These are phyloP conservation scores for Thalassiosira sp. DNA, from an alignment of 352 stramenopile genomes.

Conservation along the genomic window DNA sequence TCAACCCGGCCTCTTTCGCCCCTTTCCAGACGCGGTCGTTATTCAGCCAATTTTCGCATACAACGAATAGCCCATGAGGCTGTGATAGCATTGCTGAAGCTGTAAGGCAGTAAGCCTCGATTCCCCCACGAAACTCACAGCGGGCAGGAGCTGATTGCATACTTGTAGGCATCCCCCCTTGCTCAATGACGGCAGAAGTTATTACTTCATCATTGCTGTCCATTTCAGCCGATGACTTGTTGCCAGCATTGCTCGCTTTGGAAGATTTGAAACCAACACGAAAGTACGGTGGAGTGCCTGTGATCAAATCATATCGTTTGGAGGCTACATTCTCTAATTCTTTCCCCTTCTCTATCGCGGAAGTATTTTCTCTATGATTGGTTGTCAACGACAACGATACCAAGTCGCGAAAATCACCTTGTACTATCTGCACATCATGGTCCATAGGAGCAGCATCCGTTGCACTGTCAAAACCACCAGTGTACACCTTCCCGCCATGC, in stretches of 20 bases:
- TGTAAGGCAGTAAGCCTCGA: conserved; percentile 80
- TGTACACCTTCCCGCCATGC: conserved; percentile 15
- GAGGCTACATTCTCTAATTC: conserved; percentile 34
- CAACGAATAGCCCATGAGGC: conserved; percentile 46
- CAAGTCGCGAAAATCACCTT: conserved; percentile 59
- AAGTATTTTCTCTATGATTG: background rate
- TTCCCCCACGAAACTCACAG: conserved; percentile 82
- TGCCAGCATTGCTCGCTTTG: background rate
- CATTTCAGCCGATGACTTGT: background rate
- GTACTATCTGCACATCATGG: conserved; percentile 31
- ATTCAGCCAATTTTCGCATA: conserved; percentile 75
- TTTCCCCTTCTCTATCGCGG: background rate
- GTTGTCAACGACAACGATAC: conserved; percentile 16
- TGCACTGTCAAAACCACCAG: conserved; percentile 2
- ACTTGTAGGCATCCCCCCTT: conserved; percentile 67
- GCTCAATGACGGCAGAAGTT: conserved; percentile 53
- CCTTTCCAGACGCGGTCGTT: conserved; percentile 52
- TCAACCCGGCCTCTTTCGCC: conserved; percentile 38
- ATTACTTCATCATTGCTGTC: conserved; percentile 24
- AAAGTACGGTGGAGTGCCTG: conserved; percentile 82
- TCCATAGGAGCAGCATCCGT: background rate
- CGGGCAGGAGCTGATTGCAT: conserved; percentile 68
- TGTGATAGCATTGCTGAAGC: conserved; percentile 49
- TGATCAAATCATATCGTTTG: conserved; percentile 77
- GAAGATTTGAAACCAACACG: conserved; percentile 52